Percentiles rank a stretch among this genome's conserved stretches.
Conservation (phyloP, 2,329 filamentous ascomycete genomes). For the Fusarium sarcochroum region DNA sequence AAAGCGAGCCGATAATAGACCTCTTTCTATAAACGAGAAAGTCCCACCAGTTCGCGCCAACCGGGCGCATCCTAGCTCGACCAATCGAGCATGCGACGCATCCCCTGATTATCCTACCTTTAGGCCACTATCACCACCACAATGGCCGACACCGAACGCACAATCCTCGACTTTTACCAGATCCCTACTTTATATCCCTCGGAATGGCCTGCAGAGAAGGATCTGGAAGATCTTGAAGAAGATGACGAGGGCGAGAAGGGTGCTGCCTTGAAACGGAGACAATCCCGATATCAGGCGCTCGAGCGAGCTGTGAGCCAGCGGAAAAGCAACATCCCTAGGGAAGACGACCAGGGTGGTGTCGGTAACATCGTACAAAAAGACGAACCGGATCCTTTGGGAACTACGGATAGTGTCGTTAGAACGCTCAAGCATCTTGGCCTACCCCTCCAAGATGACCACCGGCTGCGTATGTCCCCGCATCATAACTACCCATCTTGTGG, state of each 20-base stretch:
- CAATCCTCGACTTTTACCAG: slow-evolving; percentile 90
- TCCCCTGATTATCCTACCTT: slow-evolving; percentile 34
- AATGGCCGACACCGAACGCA: slow-evolving; percentile 80
- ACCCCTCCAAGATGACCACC: slow-evolving; percentile 85
- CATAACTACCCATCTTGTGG: slow-evolving; percentile 15
- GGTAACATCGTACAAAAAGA: slow-evolving; percentile 89
- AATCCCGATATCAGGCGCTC: slow-evolving; percentile 87
- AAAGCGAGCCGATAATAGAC: not conserved
- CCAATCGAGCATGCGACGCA: slow-evolving; percentile 36
- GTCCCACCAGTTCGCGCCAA: slow-evolving; percentile 6
- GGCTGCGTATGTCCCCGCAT: slow-evolving; percentile 71
- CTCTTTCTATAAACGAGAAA: not conserved
- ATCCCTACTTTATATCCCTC: slow-evolving; percentile 82
- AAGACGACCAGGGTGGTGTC: slow-evolving; percentile 75
- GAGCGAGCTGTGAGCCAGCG: slow-evolving; percentile 80
- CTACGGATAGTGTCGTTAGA: slow-evolving; percentile 86
- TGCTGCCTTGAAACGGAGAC: slow-evolving; percentile 69
- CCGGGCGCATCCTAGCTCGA: slow-evolving; percentile 12
- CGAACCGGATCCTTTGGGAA: slow-evolving; percentile 92
- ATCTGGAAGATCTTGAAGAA: slow-evolving; percentile 74
- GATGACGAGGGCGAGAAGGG: slow-evolving; percentile 69
- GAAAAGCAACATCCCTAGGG: slow-evolving; percentile 75
- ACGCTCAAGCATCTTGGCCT: slow-evolving; percentile 83
- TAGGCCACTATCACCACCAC: slow-evolving; percentile 39
- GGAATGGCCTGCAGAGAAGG: slow-evolving; percentile 88